These are phyloP conservation scores for Neocatenulostroma microsporum DNA, from an alignment of 2,329 filamentous ascomycete genomes.

Conservation along the genomic window DNA sequence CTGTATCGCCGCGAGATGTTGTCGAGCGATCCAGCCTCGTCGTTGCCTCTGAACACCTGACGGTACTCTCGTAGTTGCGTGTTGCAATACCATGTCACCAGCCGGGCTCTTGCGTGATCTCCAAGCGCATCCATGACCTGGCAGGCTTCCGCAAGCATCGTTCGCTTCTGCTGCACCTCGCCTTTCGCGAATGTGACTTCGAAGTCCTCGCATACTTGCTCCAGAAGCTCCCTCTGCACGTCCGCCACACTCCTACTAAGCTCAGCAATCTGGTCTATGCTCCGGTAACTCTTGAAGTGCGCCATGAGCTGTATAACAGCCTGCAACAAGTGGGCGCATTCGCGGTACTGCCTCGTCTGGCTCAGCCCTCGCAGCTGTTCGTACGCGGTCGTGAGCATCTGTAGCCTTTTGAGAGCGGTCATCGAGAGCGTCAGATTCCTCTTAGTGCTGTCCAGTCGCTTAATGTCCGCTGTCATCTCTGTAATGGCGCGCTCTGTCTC, in stretches of 20 bases:
- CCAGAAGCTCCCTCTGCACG: slow-evolving; percentile 81
- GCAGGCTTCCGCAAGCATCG: slow-evolving; percentile 75
- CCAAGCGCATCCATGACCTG: slow-evolving; percentile 91
- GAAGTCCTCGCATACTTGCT: slow-evolving; percentile 99
- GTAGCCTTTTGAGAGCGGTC: slow-evolving; percentile 91
- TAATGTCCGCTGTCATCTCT: slow-evolving; percentile 98
- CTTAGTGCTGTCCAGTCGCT: slow-evolving; percentile 92
- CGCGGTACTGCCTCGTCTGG: slow-evolving; percentile 81
- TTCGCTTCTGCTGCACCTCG: slow-evolving; percentile 63
- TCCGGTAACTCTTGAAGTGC: slow-evolving; percentile 96
- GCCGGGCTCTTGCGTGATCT: slow-evolving; percentile 69
- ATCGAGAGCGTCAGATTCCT: slow-evolving; percentile 93
- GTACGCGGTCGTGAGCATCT: slow-evolving; percentile 99
- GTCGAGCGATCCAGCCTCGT: slow-evolving; percentile 91
- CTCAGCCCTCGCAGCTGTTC: slow-evolving; percentile 82
- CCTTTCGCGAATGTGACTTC: slow-evolving; percentile 88
- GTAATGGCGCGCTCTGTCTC: slow-evolving; percentile 94
- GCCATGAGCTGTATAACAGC: slow-evolving; percentile 96
- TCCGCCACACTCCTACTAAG: slow-evolving; percentile 89
- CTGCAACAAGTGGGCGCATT: slow-evolving; percentile 87
- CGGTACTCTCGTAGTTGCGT: slow-evolving; percentile 92
- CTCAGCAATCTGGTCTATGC: slow-evolving; percentile 94
- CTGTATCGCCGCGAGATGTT: slow-evolving; percentile 93
- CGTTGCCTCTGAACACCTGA: slow-evolving; percentile 90
- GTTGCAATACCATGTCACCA: slow-evolving; percentile 97